Conservation (phyloP, 768 basidiomycete species). For the Trametes punicea region DNA sequence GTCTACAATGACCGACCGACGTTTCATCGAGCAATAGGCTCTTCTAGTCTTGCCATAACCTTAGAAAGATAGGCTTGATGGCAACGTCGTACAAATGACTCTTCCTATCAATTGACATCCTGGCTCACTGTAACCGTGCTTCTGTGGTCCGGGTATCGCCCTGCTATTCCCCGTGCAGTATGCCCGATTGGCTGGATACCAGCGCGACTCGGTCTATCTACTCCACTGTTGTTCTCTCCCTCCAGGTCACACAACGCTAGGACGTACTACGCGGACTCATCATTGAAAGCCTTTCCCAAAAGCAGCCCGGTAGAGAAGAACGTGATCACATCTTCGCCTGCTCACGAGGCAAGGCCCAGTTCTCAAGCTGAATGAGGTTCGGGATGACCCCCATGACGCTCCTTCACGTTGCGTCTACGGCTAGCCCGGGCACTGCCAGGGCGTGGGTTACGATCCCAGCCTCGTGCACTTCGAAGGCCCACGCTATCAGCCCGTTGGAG, state of each 20-base stretch:
- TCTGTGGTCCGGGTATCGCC: background rate
- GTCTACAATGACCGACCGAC: no score
- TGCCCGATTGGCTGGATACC: slow-evolving; percentile 3
- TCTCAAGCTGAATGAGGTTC: no score
- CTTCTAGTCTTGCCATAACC: background rate
- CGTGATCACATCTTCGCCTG: no score
- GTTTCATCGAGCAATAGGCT: background rate
- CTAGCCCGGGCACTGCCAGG: background rate
- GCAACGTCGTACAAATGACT: no score
- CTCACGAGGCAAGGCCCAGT: no score
- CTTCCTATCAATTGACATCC: no score
- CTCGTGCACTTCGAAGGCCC: background rate
- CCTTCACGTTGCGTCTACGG: background rate
- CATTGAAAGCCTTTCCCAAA: no score
- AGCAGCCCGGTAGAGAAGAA: no score
- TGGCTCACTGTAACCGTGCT: background rate
- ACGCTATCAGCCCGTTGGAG: slow-evolving; percentile 2
- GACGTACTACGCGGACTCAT: no score
- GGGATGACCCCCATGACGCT: background rate
- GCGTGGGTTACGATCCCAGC: background rate
- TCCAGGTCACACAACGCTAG: no score
- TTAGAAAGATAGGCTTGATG: background rate
- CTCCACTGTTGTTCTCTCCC: background rate
- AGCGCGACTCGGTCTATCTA: background rate
- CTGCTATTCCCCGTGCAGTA: slow-evolving; percentile 1